phyloP scores from a whole-genome alignment of 2,329 filamentous ascomycete genomes.

The Fusarium sterilihyphosum region DNA sequence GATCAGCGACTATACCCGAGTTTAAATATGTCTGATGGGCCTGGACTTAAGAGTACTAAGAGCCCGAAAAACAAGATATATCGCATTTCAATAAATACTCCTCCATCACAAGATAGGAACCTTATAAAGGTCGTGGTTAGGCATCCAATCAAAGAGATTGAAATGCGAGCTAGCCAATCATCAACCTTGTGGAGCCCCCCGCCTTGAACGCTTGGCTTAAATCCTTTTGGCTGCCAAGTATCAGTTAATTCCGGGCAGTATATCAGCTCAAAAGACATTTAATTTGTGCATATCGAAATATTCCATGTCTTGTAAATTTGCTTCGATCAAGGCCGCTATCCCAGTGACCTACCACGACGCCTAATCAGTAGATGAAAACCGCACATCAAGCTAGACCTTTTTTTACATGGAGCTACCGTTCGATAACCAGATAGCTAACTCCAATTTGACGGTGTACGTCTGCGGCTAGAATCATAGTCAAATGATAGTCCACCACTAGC shows the following conservation, averaged over 20 bases:
- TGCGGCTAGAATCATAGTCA: background rate
- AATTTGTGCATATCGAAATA: accelerated
- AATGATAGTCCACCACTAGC: background rate
- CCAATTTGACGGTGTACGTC: background rate
- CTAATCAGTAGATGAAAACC: no score
- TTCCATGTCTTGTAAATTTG: accelerated
- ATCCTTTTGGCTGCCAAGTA: background rate
- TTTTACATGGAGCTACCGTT: background rate
- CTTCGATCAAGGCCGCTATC: accelerated
- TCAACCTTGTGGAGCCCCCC: accelerated
- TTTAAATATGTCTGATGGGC: accelerated
- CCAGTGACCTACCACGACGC: accelerated
- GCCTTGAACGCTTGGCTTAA: background rate
- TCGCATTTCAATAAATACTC: no score
- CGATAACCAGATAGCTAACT: accelerated
- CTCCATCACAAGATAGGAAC: accelerated
- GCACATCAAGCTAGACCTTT: accelerated
- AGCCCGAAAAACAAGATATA: background rate
- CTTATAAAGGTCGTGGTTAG: accelerated
- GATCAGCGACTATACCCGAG: accelerated
- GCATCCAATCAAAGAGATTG: background rate
- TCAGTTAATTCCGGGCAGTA: background rate
- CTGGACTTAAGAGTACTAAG: background rate
- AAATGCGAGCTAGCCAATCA: slow-evolving; percentile 1
- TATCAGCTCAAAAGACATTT: background rate